Evolutionary conservation across 805 yeast species (phyloP).

Genomic region (Limtongozyma cylindracea): DNA sequence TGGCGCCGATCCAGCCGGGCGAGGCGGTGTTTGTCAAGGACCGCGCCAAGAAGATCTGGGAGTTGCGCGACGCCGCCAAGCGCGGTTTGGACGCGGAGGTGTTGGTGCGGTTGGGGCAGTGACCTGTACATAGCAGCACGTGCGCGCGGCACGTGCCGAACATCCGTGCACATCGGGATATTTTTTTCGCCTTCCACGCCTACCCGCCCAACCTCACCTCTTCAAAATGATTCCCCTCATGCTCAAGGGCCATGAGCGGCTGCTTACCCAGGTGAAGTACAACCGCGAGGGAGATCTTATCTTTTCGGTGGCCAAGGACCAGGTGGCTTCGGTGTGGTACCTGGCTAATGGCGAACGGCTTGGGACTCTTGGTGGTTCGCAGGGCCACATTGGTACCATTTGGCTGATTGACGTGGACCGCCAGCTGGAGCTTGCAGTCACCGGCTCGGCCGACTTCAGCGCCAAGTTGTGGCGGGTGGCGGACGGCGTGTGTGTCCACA

Average conservation of each 20-base stretch:
- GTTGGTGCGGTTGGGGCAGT: too few relatives aligned
- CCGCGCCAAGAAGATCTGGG: too few relatives aligned
- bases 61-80: too few relatives aligned
- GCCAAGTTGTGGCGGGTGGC: conserved; percentile 66
- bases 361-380: conserved; percentile 69
- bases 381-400: conserved; percentile 86
- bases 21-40: too few relatives aligned
- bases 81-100: too few relatives aligned
- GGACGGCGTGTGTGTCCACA: conserved; percentile 50
- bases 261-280: conserved; percentile 86
- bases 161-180: too few relatives aligned
- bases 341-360: conserved; percentile 89
- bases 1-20: too few relatives aligned
- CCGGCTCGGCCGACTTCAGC: conserved; percentile 81
- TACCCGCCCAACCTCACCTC: too few relatives aligned
- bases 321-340: conserved; percentile 77
- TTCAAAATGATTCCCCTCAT: conserved; percentile 28
- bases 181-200: too few relatives aligned
- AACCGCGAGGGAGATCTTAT: conserved; percentile 89
- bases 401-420: conserved; percentile 81
- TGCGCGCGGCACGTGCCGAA: too few relatives aligned
- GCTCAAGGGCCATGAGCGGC: conserved; percentile 92
- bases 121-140: too few relatives aligned
- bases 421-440: conserved; percentile 40
- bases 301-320: conserved; percentile 82